Percentiles rank a stretch among this genome's conserved stretches.
phyloP scores from a whole-genome alignment of 176 grass and related monocot species.

The Oryza meyeriana region DNA sequence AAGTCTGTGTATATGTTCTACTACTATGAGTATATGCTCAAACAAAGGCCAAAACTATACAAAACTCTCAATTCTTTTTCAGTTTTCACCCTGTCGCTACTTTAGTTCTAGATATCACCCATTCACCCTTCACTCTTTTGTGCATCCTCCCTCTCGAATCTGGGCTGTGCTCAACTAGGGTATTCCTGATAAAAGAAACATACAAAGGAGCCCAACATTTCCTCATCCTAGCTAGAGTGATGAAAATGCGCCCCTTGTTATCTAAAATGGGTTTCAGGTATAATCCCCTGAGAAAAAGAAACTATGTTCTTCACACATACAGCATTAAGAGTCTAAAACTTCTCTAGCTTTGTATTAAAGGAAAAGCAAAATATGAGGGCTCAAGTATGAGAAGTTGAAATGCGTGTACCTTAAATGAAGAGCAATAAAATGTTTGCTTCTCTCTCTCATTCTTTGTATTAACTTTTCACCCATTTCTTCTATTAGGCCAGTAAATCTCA shows the following conservation, averaged over 20 bases:
- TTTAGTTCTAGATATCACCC: not conserved
- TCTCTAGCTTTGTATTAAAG: conserved; percentile 19
- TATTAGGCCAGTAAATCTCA: conserved; percentile 80
- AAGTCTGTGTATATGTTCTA: not conserved
- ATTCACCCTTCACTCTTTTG: not conserved
- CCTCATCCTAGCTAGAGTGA: not conserved
- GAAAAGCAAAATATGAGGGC: not conserved
- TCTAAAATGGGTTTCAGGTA: conserved; percentile 11
- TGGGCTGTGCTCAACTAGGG: not conserved
- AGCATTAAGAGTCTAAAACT: not conserved
- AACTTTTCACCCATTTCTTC: conserved; percentile 81
- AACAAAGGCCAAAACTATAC: not conserved
- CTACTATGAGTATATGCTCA: not conserved
- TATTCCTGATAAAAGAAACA: not conserved
- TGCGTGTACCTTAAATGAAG: conserved; percentile 83
- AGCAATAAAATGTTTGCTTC: conserved; percentile 82
- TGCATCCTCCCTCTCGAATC: not conserved
- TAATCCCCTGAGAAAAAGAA: not conserved
- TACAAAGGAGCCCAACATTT: not conserved
- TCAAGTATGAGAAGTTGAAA: not conserved
- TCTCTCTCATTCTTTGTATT: conserved; percentile 82
- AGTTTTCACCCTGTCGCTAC: not conserved
- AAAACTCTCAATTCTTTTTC: not conserved
- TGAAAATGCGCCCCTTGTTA: not conserved
- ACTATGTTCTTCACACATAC: not conserved